phyloP scores from a whole-genome alignment of 2,329 filamentous ascomycete species.

The Epichloe baconii region DNA sequence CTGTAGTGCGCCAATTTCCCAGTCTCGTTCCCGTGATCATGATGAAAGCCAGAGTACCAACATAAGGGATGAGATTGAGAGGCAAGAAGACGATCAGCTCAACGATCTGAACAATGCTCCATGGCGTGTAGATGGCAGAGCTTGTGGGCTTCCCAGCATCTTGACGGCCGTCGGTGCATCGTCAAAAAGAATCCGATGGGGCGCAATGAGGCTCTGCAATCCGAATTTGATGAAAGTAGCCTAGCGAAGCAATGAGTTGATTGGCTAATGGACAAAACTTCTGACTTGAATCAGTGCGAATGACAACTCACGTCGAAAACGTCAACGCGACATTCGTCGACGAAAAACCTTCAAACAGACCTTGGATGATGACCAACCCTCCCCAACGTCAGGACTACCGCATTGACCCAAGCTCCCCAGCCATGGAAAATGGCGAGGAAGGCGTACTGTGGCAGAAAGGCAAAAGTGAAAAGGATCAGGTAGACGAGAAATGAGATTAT shows the following conservation, averaged over 20 bases:
- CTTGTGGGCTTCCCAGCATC: slow-evolving; percentile 67
- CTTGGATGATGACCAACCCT: slow-evolving; percentile 58
- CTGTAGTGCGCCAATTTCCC: slow-evolving; percentile 80
- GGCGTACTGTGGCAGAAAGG: slow-evolving; percentile 79
- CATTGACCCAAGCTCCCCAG: slow-evolving; percentile 78
- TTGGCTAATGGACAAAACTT: neutral
- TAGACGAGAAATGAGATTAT: slow-evolving; percentile 76
- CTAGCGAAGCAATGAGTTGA: slow-evolving; percentile 18
- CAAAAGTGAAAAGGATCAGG: slow-evolving; percentile 72
- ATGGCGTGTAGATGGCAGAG: slow-evolving; percentile 70
- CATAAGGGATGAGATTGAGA: slow-evolving; percentile 74
- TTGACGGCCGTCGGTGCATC: slow-evolving; percentile 63
- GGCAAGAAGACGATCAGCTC: slow-evolving; percentile 71
- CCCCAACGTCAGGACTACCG: slow-evolving; percentile 74
- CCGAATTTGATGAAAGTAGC: slow-evolving; percentile 64
- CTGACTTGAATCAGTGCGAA: neutral
- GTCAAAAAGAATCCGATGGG: slow-evolving; percentile 49
- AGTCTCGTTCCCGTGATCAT: slow-evolving; percentile 76
- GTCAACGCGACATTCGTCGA: slow-evolving; percentile 66
- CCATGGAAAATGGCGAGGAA: slow-evolving; percentile 86
- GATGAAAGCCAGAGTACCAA: slow-evolving; percentile 76
- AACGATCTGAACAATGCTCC: slow-evolving; percentile 78
- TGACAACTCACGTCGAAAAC: slow-evolving; percentile 59
- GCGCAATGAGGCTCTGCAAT: slow-evolving; percentile 53
- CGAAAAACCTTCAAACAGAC: slow-evolving; percentile 70